Evolutionary conservation across 1,284 basidiomycete species (phyloP).

Genomic region (Porogramme epimiltina): DNA sequence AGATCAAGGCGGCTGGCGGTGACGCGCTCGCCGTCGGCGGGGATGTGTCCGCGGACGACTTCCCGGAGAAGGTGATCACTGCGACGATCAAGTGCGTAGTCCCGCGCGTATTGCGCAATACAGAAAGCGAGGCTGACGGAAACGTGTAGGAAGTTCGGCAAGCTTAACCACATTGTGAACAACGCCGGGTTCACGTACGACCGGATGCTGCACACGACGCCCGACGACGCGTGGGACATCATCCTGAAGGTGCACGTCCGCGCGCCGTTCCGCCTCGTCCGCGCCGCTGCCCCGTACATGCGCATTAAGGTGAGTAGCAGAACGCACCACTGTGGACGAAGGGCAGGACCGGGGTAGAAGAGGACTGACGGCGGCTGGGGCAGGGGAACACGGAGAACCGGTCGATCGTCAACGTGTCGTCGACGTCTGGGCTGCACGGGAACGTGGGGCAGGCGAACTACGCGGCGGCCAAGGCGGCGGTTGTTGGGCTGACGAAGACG

Average conservation of each 20-base stretch:
- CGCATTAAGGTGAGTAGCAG: conserved; percentile 71
- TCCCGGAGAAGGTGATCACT: conserved; percentile 77
- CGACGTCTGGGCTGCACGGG: conserved; percentile 77
- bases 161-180: conserved; percentile 86
- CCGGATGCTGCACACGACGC: conserved; percentile 86
- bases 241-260: conserved; percentile 83
- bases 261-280: conserved; percentile 84
- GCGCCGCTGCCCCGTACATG: conserved; percentile 85
- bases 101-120: not conserved
- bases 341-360: not conserved
- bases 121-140: not conserved
- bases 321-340: no score
- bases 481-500: conserved; percentile 82
- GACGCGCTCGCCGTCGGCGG: conserved; percentile 73
- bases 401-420: conserved; percentile 78
- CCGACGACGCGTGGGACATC: conserved; percentile 80
- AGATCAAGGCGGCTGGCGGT: conserved; percentile 76
- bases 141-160: conserved; percentile 66
- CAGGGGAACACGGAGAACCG: conserved; percentile 61
- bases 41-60: conserved; percentile 81
- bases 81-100: conserved; percentile 70
- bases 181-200: conserved; percentile 90
- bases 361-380: not conserved
- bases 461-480: conserved; percentile 75
- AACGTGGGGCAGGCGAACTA: conserved; percentile 89